Percentiles rank a stretch among this genome's conserved stretches.
Conservation (phyloP, 2,329 filamentous ascomycete species). For the Botrytis byssoidea region DNA sequence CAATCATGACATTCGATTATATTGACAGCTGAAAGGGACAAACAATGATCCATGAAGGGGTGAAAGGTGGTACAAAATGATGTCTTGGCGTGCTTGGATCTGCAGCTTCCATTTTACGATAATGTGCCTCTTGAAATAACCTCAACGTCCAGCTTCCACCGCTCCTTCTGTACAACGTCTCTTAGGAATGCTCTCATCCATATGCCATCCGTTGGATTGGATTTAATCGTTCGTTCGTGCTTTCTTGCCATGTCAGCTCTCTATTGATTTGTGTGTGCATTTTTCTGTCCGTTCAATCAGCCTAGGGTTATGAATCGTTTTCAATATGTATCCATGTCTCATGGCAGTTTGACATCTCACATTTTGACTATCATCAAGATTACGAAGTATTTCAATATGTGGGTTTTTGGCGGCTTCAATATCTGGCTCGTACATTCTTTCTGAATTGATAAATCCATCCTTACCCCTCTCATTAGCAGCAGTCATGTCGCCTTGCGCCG, state of each 20-base stretch:
- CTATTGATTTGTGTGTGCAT: not conserved
- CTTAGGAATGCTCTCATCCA: not conserved
- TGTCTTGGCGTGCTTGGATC: not conserved
- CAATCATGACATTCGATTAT: not conserved
- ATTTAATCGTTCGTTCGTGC: not conserved
- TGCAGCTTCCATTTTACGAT: not conserved
- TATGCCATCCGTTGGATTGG: not conserved
- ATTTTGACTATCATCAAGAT: not conserved
- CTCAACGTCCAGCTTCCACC: constrained; percentile 17
- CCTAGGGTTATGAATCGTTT: not conserved
- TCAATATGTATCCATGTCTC: not conserved
- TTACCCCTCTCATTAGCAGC: not conserved
- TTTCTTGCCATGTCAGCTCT: not conserved
- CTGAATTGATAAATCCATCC: not conserved
- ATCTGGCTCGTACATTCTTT: not conserved
- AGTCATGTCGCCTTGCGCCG: not conserved
- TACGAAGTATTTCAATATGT: not conserved
- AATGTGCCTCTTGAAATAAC: not conserved
- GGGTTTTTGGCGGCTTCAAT: not conserved
- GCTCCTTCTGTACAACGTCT: constrained; percentile 7
- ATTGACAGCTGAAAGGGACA: constrained; percentile 6
- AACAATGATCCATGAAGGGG: not conserved
- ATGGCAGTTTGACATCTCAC: constrained; percentile 5
- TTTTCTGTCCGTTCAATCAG: not conserved
- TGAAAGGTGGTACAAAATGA: not conserved